Conservation (phyloP, 495 filamentous ascomycete genomes). For the Bathelium albidoporum region DNA sequence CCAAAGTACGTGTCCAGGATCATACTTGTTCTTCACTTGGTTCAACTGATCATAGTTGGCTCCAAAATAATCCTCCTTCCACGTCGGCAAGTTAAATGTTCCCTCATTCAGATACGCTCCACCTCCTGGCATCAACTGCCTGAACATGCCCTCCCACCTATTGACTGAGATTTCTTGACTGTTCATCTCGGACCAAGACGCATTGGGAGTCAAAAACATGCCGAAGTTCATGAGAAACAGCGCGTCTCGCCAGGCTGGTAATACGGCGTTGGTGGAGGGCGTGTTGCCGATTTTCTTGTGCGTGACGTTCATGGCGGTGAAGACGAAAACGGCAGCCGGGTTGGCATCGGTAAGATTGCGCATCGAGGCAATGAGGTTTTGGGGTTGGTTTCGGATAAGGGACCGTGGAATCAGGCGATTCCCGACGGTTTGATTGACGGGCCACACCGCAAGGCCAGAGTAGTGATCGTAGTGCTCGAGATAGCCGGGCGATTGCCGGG, state of each 20-base stretch:
- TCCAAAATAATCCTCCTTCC: constrained; percentile 39
- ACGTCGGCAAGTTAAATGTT: constrained; percentile 32
- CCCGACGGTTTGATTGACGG: background rate
- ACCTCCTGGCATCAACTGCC: background rate
- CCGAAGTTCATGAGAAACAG: background rate
- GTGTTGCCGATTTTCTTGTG: background rate
- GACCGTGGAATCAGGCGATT: background rate
- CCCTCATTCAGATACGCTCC: constrained; percentile 43
- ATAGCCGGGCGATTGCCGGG: background rate
- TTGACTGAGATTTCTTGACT: background rate
- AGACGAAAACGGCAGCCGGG: background rate
- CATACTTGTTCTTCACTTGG: constrained; percentile 37
- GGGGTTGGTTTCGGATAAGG: background rate
- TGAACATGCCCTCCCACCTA: background rate
- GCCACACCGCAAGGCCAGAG: background rate
- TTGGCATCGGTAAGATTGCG: background rate
- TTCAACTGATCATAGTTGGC: constrained; percentile 35
- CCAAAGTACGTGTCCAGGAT: constrained; percentile 17
- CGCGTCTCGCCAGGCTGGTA: background rate
- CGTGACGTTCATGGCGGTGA: background rate
- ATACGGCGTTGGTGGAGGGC: background rate
- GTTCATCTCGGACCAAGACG: background rate
- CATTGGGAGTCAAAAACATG: background rate
- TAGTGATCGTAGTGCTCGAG: background rate
- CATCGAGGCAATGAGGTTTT: background rate